Evolutionary conservation across 202 grass and related monocot species (phyloP).

Genomic region (Tripidium arundinaceum): DNA sequence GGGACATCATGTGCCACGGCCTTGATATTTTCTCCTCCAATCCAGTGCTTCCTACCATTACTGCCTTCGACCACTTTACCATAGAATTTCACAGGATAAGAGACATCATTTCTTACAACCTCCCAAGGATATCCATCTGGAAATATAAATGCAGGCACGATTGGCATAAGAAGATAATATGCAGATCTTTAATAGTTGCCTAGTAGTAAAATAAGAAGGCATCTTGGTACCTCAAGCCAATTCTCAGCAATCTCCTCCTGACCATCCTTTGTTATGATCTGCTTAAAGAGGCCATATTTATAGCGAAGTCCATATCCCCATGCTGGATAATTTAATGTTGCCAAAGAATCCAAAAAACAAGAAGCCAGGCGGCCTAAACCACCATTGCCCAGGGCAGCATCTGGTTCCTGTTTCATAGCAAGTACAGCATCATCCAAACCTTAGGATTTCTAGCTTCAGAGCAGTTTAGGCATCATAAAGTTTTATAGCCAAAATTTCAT

Average conservation of each 20-base stretch:
- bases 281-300: conserved; percentile 90
- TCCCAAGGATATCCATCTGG: conserved; percentile 98
- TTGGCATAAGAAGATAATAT: conserved; percentile 25
- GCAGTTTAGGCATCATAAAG: conserved; percentile 19
- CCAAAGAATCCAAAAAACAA: conserved; percentile 98
- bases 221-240: conserved; percentile 76
- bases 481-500: background rate
- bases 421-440: background rate
- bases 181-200: background rate
- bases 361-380: conserved; percentile 95
- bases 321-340: conserved; percentile 93
- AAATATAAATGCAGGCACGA: conserved; percentile 24
- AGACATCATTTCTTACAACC: conserved; percentile 91
- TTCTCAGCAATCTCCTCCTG: conserved; percentile 94
- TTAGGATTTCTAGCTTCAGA: background rate
- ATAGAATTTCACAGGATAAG: conserved; percentile 89
- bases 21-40: conserved; percentile 97
- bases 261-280: conserved; percentile 91
- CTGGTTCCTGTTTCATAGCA: conserved; percentile 68
- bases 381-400: conserved; percentile 99
- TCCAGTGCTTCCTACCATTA: conserved; percentile 90
- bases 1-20: conserved; percentile 83
- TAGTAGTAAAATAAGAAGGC: background rate
- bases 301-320: conserved; percentile 99
- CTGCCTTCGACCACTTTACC: conserved; percentile 89